These are phyloP conservation scores for Petunia axillaris DNA, from an alignment of 257 asterid species.

Conservation along the genomic window DNA sequence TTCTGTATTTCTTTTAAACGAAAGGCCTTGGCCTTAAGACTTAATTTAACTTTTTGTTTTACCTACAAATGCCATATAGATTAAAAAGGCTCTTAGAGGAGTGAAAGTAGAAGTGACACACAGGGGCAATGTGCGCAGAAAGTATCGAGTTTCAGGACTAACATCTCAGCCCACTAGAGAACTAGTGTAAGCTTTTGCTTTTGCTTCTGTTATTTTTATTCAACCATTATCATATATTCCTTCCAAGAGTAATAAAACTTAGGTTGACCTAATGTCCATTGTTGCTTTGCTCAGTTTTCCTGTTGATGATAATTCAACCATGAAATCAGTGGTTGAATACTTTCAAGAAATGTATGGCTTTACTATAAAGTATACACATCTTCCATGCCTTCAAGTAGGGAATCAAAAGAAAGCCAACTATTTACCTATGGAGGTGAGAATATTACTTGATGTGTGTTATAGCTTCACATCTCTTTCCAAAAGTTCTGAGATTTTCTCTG, in stretches of 20 bases:
- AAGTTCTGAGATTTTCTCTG: background rate
- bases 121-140: slow-evolving; percentile 87
- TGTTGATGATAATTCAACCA: slow-evolving; percentile 79
- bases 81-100: slow-evolving; percentile 95
- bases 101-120: slow-evolving; percentile 99
- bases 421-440: slow-evolving; percentile 93
- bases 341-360: slow-evolving; percentile 95
- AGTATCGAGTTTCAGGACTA: slow-evolving; percentile 91
- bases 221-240: background rate
- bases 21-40: background rate
- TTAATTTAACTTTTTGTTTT: background rate
- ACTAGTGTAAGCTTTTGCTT: slow-evolving; percentile 65
- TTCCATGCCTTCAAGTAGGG: slow-evolving; percentile 99
- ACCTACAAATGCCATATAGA: slow-evolving; percentile 47
- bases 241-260: background rate
- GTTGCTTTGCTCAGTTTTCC: slow-evolving; percentile 67
- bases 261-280: background rate
- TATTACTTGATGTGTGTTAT: background rate
- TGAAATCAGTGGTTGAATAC: slow-evolving; percentile 96
- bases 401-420: slow-evolving; percentile 99
- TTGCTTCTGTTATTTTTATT: background rate
- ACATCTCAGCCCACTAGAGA: slow-evolving; percentile 96
- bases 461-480: background rate
- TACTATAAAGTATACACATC: slow-evolving; percentile 86
- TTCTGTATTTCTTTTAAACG: background rate